Conservation (phyloP, 2,329 filamentous ascomycete species). For the Aspergillus sp. region DNA sequence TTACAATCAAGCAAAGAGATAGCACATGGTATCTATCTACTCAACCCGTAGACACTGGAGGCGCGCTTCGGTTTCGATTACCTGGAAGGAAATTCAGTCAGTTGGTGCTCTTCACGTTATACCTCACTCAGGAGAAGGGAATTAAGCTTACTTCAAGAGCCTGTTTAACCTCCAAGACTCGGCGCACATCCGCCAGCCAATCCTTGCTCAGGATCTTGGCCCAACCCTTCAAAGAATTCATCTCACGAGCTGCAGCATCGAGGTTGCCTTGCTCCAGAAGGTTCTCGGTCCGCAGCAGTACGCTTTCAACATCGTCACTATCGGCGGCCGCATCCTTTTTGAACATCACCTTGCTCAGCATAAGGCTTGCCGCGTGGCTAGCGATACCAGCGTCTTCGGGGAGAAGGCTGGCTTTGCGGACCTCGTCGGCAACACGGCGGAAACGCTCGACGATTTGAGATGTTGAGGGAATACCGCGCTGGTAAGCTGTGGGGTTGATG, state of each 20-base stretch:
- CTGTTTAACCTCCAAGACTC: slow-evolving; percentile 93
- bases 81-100: slow-evolving; percentile 53
- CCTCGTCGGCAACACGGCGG: slow-evolving; percentile 87
- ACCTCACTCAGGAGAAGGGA: neutral
- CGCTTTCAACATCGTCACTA: slow-evolving; percentile 90
- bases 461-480: slow-evolving; percentile 82
- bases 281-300: slow-evolving; percentile 86
- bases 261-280: slow-evolving; percentile 91
- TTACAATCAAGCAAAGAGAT: slow-evolving; percentile 37
- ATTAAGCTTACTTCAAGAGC: slow-evolving; percentile 78
- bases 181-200: slow-evolving; percentile 88
- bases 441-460: slow-evolving; percentile 93
- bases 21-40: slow-evolving; percentile 47
- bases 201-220: slow-evolving; percentile 92
- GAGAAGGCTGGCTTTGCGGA: slow-evolving; percentile 89
- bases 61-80: slow-evolving; percentile 87
- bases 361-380: slow-evolving; percentile 86
- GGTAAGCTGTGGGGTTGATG: slow-evolving; percentile 92
- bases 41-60: slow-evolving; percentile 86
- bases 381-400: slow-evolving; percentile 94
- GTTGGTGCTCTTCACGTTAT: neutral
- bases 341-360: slow-evolving; percentile 94
- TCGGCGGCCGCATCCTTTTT: slow-evolving; percentile 85
- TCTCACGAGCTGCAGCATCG: slow-evolving; percentile 88
- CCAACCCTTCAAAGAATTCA: slow-evolving; percentile 93